These are phyloP conservation scores for Pyricularia pennisetigena DNA, from an alignment of 2,329 filamentous ascomycete genomes.

Conservation along the genomic window DNA sequence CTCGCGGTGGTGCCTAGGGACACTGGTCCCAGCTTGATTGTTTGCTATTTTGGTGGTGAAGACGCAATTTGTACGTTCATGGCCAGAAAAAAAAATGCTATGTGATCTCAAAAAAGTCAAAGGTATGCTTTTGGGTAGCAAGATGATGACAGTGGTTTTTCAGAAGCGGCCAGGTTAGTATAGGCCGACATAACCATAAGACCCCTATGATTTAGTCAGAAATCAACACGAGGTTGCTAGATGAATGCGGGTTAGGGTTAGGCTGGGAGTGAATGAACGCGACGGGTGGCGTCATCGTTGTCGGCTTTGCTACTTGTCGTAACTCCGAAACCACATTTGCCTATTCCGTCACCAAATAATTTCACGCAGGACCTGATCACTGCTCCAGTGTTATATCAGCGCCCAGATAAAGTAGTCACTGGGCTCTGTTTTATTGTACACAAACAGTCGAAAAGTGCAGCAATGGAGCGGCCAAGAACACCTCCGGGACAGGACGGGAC, in stretches of 20 bases:
- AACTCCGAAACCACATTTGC: not conserved
- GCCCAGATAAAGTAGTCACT: not conserved
- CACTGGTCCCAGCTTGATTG: not conserved
- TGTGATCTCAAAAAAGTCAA: too few relatives aligned
- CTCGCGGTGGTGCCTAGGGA: not conserved
- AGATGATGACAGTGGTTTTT: not conserved
- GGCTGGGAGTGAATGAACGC: not conserved
- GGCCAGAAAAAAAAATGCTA: too few relatives aligned
- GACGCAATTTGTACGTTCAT: not conserved
- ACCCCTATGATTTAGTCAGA: not conserved
- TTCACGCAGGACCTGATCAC: not conserved
- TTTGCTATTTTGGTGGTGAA: not conserved
- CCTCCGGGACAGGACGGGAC: conserved; percentile 25
- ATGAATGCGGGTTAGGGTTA: not conserved
- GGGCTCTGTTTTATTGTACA: not conserved
- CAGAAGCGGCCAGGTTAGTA: not conserved
- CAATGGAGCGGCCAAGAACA: conserved; percentile 39
- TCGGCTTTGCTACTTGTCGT: not conserved
- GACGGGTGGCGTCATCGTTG: not conserved
- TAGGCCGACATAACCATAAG: not conserved
- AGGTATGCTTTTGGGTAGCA: too few relatives aligned
- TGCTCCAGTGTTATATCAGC: not conserved
- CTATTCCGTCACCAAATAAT: not conserved
- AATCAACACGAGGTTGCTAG: not conserved
- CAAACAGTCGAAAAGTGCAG: not conserved